Conservation (phyloP, 2,329 filamentous ascomycete genomes). For the Stemphylium vesicarium region DNA sequence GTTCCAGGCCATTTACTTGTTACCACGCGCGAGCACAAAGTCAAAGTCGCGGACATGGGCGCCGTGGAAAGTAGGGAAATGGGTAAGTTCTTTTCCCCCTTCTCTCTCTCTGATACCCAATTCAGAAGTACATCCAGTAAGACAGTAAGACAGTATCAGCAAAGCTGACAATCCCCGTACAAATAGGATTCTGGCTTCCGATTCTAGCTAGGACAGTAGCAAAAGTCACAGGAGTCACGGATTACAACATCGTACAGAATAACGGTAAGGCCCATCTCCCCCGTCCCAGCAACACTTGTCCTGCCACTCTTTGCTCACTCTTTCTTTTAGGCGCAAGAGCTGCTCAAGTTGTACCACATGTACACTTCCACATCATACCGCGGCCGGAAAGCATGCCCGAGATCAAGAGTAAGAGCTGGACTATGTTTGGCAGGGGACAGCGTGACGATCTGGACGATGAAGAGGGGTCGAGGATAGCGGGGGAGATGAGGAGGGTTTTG, state of each 20-base stretch:
- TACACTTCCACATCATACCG: constrained; percentile 94
- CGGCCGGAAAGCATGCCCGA: constrained; percentile 66
- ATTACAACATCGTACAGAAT: constrained; percentile 98
- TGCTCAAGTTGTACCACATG: constrained; percentile 89
- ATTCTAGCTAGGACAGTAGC: constrained; percentile 75
- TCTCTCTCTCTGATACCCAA: neutral
- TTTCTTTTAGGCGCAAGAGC: constrained; percentile 69
- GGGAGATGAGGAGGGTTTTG: constrained; percentile 52
- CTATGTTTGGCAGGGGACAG: constrained; percentile 79
- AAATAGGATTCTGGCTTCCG: constrained; percentile 64
- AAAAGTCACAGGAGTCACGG: constrained; percentile 71
- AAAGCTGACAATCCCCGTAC: neutral
- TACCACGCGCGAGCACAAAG: constrained; percentile 76
- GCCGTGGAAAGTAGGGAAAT: constrained; percentile 70
- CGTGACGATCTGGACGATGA: constrained; percentile 79
- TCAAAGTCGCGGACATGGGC: constrained; percentile 76
- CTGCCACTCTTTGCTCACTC: neutral
- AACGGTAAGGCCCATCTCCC: constrained; percentile 63
- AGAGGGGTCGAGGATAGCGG: constrained; percentile 68
- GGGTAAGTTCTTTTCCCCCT: constrained; percentile 54
- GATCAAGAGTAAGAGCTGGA: constrained; percentile 68
- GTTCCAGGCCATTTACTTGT: constrained; percentile 72
- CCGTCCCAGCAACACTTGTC: neutral
- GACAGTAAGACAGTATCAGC: no score
- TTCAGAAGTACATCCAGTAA: neutral